Base-by-base conservation (phyloP, 2,329 filamentous ascomycete species). In the Xylariomycetidae sp. region DNA sequence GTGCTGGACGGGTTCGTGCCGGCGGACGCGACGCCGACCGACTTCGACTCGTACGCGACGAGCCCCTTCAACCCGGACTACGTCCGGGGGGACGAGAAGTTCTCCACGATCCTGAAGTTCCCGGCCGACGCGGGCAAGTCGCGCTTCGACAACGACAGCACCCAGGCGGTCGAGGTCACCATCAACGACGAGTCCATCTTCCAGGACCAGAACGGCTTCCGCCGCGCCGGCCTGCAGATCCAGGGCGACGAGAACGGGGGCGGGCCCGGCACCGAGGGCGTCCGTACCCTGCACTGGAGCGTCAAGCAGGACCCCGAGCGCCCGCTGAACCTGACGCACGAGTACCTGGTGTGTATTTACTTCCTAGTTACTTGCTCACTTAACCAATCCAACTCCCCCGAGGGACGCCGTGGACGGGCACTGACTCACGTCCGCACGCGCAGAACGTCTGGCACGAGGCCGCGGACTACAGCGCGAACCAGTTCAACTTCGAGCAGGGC, bases 181-280 rank as follows among this genome's bases (percentile, higher is more conserved):
- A 53, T 68, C 44, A 56, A 53, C 47, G 64, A 68, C 50, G 38
- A 50, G 32, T 63, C 59, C 50, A 57, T 68, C 50, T 68, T 67
- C 54, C 60, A 65, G 54, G 51, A 43, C 19, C 64, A 68, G 52
- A 54, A 58, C 26, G 65, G 64, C 15, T 68, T 68, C 56, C 58
- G 65, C n/a, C 56, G 65, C 27, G 64, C 58, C 4, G 65, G 64
- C 1, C 49, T 68, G 31, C 62, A 63, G 50, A 60, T 68, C 48
- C 48, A 54, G 37, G 56, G 51, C 35, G 64, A 67, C 48, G 49
- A 49, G 29, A 68, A 68, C 48, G 51, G 45, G 22, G 55, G 49
- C 29, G 57, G 60, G 19, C 57, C 58, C 0, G 64, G 59, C 0
- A 52, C 44, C 15, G 39, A 27, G 17, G 54, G 54, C n/a, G 44